Evolutionary conservation across 2,329 filamentous ascomycete genomes (phyloP), one percentile per base, ranked within the genome.

Genomic region (Penicillium sp.): DNA sequence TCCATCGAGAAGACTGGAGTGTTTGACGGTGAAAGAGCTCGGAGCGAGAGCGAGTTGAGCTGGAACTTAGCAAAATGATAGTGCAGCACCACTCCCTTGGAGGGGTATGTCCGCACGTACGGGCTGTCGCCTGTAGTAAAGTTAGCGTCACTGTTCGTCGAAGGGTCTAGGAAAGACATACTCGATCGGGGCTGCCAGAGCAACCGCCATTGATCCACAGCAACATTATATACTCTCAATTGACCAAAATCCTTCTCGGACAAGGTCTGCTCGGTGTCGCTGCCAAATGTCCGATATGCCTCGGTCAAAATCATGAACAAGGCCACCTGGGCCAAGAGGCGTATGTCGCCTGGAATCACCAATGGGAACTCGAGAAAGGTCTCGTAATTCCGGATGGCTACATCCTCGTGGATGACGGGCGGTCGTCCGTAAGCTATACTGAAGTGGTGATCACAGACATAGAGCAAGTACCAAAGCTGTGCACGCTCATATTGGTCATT

Each of bases 361-460:
- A 76, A 69, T 0, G 78, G 72, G 0, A 75, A 73, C 31, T 76
- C 72, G n/a, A 82, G 65, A 39, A 83, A 80, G 1, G 72, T 70
- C 44, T 83, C 79, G 69, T 80, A 80, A 4, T 80, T 79, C 43
- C 79, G 76, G 33, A 83, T 79, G 0, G 78, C 76, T 12, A 72
- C 66, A 46, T 84, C 79, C 44, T 83, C 81, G 25, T 79, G 77
- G 0, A 83, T 78, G 7, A 82, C 77, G 0, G 80, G 77, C 1
- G 79, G 78, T 2, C 82, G 72, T 2, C 80, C 80, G 46, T 84
- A 83, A 0, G 82, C 68, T 20, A 82, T 83, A 15, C 80, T 81
- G 25, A 84, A 80, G 62, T 86, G 82, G 53, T 84, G 82, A 58
- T 86, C 82, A 58, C 81, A 84, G 1, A 84, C 80, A 57, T 84